Base-by-base conservation (phyloP, 345 rosid species). In the Murraya paniculata region DNA sequence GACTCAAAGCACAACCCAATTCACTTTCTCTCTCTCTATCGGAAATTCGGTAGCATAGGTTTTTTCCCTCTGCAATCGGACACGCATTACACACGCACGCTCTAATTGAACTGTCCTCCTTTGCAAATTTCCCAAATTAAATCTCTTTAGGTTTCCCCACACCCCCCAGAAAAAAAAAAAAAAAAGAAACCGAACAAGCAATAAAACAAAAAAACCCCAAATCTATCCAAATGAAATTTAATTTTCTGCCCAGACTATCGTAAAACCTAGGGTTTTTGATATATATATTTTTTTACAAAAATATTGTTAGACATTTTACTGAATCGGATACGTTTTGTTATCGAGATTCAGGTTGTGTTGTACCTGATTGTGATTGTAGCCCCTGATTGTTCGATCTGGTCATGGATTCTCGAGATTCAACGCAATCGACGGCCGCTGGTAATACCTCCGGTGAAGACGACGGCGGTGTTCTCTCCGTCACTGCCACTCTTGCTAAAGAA, bases 401-500 rank as follows among this genome's bases (percentile, higher is more conserved):
- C 25, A 87, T 87, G 91, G 94, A 87, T 82, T 84, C 88, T 71
- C 84, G 88, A 86, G 94, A 90, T 85, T 89, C 87, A 27, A 71
- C 85, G 21, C 73, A 77, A 57, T 55, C 85, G 50, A 59, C 72
- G 79, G 38, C 84, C 33, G 77, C 80, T 53, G 57, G 6, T 65
- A 79, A 73, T 61, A 74, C 76, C 38, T 66, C 73, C 72, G 27
- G 73, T 38, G 96, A 53, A 53, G 57, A 90, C 18, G 91, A 87
- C 31, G 87, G 77, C 18, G 82, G 79, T 33, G 84, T 78, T 8
- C 84, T 83, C 30, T 84, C 91, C 62, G 82, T 80, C 22, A 75
- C 88, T 31, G 81, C 89, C 11, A 84, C 92, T 27, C 92, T 94
- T 31, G 98, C 95, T 61, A 93, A 90, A 79, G 92, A 88, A 74